phyloP scores from a whole-genome alignment of 1,284 basidiomycete genomes.

The Ceratobasidium sp. region DNA sequence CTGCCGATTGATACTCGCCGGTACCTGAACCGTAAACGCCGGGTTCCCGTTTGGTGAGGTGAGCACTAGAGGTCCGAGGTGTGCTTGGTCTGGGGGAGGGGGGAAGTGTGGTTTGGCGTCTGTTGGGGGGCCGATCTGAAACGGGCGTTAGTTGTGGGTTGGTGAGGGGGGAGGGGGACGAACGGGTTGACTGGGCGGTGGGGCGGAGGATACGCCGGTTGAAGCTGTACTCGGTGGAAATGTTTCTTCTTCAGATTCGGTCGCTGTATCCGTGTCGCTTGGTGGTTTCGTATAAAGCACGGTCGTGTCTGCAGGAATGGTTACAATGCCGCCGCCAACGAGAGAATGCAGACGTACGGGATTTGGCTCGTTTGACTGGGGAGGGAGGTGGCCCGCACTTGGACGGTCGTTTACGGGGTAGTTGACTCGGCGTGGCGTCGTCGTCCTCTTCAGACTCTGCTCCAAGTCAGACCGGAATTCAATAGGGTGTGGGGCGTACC shows the following conservation, averaged over 20 bases:
- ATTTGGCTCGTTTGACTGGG: conserved; percentile 10
- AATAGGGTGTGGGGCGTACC: not conserved
- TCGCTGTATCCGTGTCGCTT: conserved; percentile 33
- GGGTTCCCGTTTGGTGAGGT: conserved; percentile 44
- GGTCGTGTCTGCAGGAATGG: not conserved
- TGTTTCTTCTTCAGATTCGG: conserved; percentile 39
- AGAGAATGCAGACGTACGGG: not conserved
- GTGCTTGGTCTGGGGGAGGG: not conserved
- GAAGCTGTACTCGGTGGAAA: conserved; percentile 20
- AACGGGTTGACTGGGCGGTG: conserved; percentile 45
- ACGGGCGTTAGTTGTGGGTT: not conserved
- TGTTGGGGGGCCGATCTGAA: not conserved
- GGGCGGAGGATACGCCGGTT: not conserved
- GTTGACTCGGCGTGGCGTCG: not conserved
- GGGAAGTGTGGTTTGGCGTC: conserved; percentile 4
- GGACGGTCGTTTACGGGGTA: conserved; percentile 29
- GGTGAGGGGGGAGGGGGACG: conserved; percentile 52
- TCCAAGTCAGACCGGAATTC: not conserved
- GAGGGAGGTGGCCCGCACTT: not conserved
- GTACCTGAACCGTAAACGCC: conserved; percentile 56
- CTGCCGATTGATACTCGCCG: conserved; percentile 76
- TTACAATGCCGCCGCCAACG: not conserved
- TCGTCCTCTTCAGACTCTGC: conserved; percentile 37
- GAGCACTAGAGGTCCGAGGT: conserved; percentile 2
- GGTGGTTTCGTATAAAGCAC: no score